These are phyloP conservation scores for Mikania micrantha DNA, from an alignment of 129 eudicot genomes.

Conservation along the genomic window DNA sequence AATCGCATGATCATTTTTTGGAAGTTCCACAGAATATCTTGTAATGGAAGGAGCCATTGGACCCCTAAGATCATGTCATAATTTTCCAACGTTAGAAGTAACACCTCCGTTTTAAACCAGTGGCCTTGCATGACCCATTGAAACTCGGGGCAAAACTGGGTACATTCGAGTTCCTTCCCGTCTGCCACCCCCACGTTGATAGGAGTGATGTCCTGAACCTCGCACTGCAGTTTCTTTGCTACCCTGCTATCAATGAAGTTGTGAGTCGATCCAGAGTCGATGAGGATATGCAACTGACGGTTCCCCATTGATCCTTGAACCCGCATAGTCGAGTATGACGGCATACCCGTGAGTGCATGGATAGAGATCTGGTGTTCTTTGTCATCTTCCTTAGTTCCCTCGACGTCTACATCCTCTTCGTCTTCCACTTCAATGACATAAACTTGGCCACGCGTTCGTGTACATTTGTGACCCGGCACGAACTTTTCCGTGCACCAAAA, in stretches of 20 bases:
- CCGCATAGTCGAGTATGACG: background rate
- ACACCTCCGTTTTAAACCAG: background rate
- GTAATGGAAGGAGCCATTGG: background rate
- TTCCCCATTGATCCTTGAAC: background rate
- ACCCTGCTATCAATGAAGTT: background rate
- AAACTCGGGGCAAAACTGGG: background rate
- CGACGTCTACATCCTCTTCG: no score
- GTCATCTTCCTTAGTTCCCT: no score
- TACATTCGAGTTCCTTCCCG: background rate
- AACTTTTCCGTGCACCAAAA: no score
- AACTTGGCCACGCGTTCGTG: no score
- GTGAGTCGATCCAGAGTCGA: no score
- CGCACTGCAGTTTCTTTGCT: background rate
- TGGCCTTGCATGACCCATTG: constrained; percentile 1
- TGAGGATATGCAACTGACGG: background rate
- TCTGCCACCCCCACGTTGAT: constrained; percentile 5
- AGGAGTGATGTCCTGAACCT: background rate
- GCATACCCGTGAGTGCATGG: no score
- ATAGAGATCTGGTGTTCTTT: no score
- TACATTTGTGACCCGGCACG: no score
- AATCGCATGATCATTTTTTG: no score
- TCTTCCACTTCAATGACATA: no score
- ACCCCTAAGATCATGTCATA: constrained; percentile 10
- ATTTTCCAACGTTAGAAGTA: background rate
- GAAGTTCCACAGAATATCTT: no score